phyloP scores from a whole-genome alignment of 805 yeast genomes.

The Lachancea waltii region DNA sequence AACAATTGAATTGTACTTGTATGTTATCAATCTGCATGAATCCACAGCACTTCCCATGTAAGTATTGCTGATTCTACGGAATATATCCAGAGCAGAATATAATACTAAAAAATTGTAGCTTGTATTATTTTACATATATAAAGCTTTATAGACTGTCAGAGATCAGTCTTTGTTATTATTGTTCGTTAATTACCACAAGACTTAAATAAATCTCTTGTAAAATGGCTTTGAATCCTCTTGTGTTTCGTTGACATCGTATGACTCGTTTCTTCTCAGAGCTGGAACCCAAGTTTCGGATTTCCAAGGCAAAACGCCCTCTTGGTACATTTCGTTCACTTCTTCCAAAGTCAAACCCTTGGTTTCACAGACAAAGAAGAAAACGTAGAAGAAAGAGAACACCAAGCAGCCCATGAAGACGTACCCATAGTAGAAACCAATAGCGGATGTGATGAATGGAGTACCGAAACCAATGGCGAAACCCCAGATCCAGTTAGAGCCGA shows the following conservation, averaged over 20 bases:
- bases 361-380: conserved; percentile 63
- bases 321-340: conserved; percentile 61
- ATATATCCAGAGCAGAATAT: too few relatives aligned
- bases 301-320: conserved; percentile 37
- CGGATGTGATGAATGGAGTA: conserved; percentile 61
- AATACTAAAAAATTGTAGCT: too few relatives aligned
- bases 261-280: conserved; percentile 29
- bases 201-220: background rate
- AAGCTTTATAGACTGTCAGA: too few relatives aligned
- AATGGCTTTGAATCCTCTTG: background rate
- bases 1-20: too few relatives aligned
- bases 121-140: too few relatives aligned
- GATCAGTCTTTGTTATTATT: background rate
- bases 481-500: conserved; percentile 62
- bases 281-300: conserved; percentile 45
- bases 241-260: background rate
- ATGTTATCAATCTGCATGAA: too few relatives aligned
- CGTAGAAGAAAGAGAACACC: conserved; percentile 50
- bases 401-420: conserved; percentile 53
- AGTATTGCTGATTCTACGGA: too few relatives aligned
- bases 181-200: background rate
- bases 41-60: too few relatives aligned
- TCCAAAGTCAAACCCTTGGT: conserved; percentile 76
- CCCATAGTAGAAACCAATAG: conserved; percentile 65
- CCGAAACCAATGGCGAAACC: conserved; percentile 60